phyloP scores from a whole-genome alignment of 2,329 filamentous ascomycete species.

The Coniochaeta sp. region DNA sequence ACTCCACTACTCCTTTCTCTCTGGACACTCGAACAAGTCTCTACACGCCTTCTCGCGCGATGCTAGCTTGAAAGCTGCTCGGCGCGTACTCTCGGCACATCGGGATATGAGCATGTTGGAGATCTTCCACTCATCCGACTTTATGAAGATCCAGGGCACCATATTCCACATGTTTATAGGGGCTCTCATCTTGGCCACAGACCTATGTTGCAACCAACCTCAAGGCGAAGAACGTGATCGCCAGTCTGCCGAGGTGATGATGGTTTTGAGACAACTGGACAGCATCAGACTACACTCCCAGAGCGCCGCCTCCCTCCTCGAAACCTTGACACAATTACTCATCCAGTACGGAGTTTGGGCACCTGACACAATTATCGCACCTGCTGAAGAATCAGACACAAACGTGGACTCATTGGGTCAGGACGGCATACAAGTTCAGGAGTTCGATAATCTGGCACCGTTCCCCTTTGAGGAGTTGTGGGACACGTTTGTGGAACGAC shows the following conservation, averaged over 20 bases:
- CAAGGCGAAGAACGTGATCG: neutral
- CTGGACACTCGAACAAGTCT: neutral
- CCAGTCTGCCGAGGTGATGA: neutral
- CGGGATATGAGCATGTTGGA: neutral
- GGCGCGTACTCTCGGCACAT: neutral
- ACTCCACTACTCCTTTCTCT: neutral
- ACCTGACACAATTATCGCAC: neutral
- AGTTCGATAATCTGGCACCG: neutral
- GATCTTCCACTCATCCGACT: neutral
- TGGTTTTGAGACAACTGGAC: neutral
- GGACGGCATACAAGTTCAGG: neutral
- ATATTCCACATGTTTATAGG: neutral
- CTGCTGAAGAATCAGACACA: neutral
- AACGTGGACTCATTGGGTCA: neutral
- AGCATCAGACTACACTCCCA: neutral
- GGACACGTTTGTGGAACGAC: neutral
- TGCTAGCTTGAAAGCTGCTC: neutral
- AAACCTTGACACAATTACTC: constrained; percentile 1
- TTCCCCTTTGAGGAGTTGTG: neutral
- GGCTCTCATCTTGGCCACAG: neutral
- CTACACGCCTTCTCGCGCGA: neutral
- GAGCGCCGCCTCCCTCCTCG: neutral
- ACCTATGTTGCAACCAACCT: neutral
- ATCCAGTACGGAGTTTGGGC: neutral
- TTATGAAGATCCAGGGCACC: neutral